A percentile compares a stretch with the other conserved stretches of the same genome.
Conservation (phyloP, 2,329 filamentous ascomycete species). For the Diaporthe caulivora region DNA sequence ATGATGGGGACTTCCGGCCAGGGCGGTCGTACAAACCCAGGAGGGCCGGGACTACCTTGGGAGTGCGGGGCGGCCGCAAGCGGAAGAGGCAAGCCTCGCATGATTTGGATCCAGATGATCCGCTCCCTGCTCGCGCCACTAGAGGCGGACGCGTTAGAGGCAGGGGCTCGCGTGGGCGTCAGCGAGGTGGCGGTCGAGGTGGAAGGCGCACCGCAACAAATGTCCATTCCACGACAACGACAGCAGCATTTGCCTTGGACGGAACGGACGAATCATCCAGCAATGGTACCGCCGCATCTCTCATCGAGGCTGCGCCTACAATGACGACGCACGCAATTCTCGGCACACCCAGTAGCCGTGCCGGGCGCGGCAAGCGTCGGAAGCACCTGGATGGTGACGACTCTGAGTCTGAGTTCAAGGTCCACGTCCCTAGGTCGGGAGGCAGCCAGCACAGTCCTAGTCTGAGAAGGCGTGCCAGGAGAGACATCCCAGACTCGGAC, state of each 20-base stretch:
- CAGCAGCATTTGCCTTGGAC: constrained; percentile 34
- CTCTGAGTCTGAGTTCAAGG: constrained; percentile 28
- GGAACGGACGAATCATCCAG: constrained; percentile 32
- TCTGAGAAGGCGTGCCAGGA: constrained; percentile 31
- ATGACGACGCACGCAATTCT: constrained; percentile 34
- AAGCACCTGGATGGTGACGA: constrained; percentile 30
- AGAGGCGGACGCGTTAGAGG: constrained; percentile 29
- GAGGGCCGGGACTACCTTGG: constrained; percentile 28
- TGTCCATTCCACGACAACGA: constrained; percentile 27
- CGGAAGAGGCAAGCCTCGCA: constrained; percentile 34
- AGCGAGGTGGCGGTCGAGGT: constrained; percentile 36
- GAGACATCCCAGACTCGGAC: constrained; percentile 34
- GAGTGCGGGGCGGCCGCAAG: constrained; percentile 36
- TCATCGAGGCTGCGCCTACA: constrained; percentile 31
- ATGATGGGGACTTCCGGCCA: constrained; percentile 40
- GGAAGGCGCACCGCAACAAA: constrained; percentile 9
- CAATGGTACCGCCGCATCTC: constrained; percentile 20
- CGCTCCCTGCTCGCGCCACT: constrained; percentile 21
- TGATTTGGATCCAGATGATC: constrained; percentile 31
- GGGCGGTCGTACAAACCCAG: constrained; percentile 22
- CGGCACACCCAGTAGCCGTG: constrained; percentile 38
- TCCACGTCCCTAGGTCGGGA: constrained; percentile 30
- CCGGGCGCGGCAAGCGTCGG: constrained; percentile 35
- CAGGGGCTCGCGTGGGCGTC: constrained; percentile 15
- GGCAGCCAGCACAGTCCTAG: constrained; percentile 36